phyloP scores from a whole-genome alignment of 2,329 filamentous ascomycete genomes.

The Sporothrix curviconia region DNA sequence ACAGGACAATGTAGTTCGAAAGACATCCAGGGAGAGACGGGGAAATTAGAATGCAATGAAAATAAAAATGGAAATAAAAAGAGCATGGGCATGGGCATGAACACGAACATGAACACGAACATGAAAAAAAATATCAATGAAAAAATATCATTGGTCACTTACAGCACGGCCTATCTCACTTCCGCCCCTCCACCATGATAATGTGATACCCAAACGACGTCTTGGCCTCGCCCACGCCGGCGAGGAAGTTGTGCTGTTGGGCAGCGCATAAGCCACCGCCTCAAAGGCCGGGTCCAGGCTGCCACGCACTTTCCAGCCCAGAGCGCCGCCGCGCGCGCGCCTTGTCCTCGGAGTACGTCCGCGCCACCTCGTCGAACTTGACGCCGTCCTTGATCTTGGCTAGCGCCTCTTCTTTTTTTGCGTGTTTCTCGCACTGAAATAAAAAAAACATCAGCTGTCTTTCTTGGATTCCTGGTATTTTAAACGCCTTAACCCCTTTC shows the following conservation, averaged over 20 bases:
- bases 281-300: slow-evolving; percentile 63
- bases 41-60: background rate
- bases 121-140: background rate
- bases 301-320: slow-evolving; percentile 69
- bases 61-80: background rate
- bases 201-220: slow-evolving; percentile 74
- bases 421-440: slow-evolving; percentile 61
- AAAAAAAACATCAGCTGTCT: slow-evolving; percentile 25
- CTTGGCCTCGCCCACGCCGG: slow-evolving; percentile 66
- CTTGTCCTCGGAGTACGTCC: slow-evolving; percentile 70
- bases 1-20: too few relatives aligned
- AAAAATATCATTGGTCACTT: background rate
- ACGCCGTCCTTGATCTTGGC: slow-evolving; percentile 58
- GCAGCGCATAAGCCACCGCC: slow-evolving; percentile 62
- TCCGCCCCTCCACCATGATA: slow-evolving; percentile 64
- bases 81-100: too few relatives aligned
- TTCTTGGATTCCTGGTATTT: background rate
- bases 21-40: too few relatives aligned
- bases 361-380: slow-evolving; percentile 70
- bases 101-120: too few relatives aligned
- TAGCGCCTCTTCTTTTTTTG: slow-evolving; percentile 70
- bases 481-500: too few relatives aligned
- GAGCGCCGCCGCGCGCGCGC: slow-evolving; percentile 60
- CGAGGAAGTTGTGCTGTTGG: slow-evolving; percentile 55
- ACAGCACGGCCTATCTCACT: slow-evolving; percentile 28